phyloP scores from a whole-genome alignment of 148 eudicot genomes.

The Rhododendron vialii region DNA sequence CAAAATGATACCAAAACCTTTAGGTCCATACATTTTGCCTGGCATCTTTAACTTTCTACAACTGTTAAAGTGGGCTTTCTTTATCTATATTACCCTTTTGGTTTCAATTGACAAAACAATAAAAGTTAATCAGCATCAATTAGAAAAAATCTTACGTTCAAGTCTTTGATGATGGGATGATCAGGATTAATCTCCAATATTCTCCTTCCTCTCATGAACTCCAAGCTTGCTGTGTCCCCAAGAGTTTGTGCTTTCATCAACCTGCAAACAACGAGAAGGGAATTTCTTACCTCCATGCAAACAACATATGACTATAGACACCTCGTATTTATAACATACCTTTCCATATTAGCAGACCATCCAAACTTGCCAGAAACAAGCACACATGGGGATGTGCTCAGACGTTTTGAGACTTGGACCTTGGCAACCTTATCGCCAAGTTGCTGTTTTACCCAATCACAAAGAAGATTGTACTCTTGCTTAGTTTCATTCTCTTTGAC shows the following conservation, averaged over 20 bases:
- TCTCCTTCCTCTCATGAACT: slow-evolving; percentile 98
- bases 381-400: slow-evolving; percentile 94
- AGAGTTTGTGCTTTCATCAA: slow-evolving; percentile 97
- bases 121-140: background rate
- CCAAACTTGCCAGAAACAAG: slow-evolving; percentile 99
- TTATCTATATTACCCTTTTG: background rate
- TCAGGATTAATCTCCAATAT: slow-evolving; percentile 93
- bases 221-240: slow-evolving; percentile 88
- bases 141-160: slow-evolving; percentile 46
- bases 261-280: slow-evolving; percentile 28
- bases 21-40: background rate
- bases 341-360: slow-evolving; percentile 99
- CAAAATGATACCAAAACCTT: background rate
- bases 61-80: background rate
- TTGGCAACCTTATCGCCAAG: slow-evolving; percentile 98
- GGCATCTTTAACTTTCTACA: background rate
- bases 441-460: slow-evolving; percentile 99
- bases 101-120: background rate
- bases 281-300: background rate
- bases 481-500: slow-evolving; percentile 82
- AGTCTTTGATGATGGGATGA: slow-evolving; percentile 92
- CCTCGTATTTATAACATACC: slow-evolving; percentile 27
- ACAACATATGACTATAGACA: background rate
- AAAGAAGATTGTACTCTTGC: slow-evolving; percentile 81
- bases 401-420: slow-evolving; percentile 91